phyloP scores from a whole-genome alignment of 2,329 filamentous ascomycete genomes.

The Madurella fahalii region DNA sequence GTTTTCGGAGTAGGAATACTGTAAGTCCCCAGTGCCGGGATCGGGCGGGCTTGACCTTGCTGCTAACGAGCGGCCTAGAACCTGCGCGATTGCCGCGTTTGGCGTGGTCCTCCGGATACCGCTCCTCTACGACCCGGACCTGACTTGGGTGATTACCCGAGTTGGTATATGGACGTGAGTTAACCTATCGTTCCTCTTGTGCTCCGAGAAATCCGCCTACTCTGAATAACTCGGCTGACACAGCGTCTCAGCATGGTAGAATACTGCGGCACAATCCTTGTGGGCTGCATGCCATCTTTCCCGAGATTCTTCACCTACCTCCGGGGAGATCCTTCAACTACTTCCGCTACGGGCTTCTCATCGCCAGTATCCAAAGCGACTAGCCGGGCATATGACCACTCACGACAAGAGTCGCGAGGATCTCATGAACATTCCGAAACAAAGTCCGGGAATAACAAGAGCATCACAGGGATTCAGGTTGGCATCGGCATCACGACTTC shows the following conservation, averaged over 20 bases:
- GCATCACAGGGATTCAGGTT: not conserved
- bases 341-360: not conserved
- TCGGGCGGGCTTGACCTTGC: not conserved
- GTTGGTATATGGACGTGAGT: conserved; percentile 21
- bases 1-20: conserved; percentile 19
- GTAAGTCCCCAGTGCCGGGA: conserved; percentile 4
- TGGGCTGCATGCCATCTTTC: conserved; percentile 20
- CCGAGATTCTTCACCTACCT: conserved; percentile 18
- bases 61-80: not conserved
- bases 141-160: conserved; percentile 18
- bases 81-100: conserved; percentile 17
- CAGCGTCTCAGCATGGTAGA: conserved; percentile 14
- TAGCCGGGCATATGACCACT: not conserved
- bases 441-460: no score
- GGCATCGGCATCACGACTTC: conserved; percentile 5
- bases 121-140: conserved; percentile 14
- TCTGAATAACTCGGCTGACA: no score
- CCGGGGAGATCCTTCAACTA: conserved; percentile 1
- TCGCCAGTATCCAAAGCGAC: no score
- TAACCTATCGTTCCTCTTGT: not conserved
- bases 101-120: conserved; percentile 15
- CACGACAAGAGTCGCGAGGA: no score
- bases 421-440: no score
- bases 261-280: conserved; percentile 19
- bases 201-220: no score